phyloP scores from a whole-genome alignment of 2,329 filamentous ascomycete genomes.

The Fusarium falciforme region DNA sequence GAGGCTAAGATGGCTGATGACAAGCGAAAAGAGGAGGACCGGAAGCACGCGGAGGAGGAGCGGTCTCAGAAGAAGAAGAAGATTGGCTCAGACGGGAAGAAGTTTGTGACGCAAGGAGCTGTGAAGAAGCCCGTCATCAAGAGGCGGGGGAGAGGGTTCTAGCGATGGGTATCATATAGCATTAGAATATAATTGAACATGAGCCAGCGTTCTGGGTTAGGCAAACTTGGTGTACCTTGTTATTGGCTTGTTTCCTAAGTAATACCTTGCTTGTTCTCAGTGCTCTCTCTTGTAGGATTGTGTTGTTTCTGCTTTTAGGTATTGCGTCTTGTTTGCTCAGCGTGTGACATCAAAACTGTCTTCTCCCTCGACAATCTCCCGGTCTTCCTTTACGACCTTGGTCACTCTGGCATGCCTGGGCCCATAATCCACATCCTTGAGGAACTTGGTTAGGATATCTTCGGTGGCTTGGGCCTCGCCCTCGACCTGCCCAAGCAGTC shows the following conservation, averaged over 20 bases:
- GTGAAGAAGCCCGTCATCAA: constrained; percentile 71
- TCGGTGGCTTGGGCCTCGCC: constrained; percentile 87
- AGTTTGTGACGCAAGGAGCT: constrained; percentile 70
- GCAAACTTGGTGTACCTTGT: background rate
- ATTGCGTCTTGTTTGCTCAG: constrained; percentile 30
- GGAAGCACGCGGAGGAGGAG: constrained; percentile 62
- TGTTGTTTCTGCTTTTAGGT: background rate
- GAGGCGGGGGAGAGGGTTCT: constrained; percentile 66
- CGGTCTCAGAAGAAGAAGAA: constrained; percentile 56
- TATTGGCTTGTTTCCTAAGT: background rate
- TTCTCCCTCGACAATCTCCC: constrained; percentile 75
- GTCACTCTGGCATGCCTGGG: constrained; percentile 79
- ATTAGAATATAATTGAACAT: background rate
- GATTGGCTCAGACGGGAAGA: constrained; percentile 57
- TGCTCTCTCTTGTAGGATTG: background rate
- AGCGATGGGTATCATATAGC: constrained; percentile 5
- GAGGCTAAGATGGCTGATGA: constrained; percentile 93
- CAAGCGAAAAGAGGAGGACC: constrained; percentile 74
- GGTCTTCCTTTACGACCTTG: constrained; percentile 76
- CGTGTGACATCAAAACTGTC: constrained; percentile 69
- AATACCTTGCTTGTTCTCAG: background rate
- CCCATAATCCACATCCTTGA: constrained; percentile 80
- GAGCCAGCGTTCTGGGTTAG: background rate
- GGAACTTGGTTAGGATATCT: constrained; percentile 73
- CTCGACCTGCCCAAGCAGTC: constrained; percentile 71